Percentiles rank a stretch among this genome's conserved stretches.
Conservation (phyloP, 257 asterid genomes). For the Solanum pinnatisectum region DNA sequence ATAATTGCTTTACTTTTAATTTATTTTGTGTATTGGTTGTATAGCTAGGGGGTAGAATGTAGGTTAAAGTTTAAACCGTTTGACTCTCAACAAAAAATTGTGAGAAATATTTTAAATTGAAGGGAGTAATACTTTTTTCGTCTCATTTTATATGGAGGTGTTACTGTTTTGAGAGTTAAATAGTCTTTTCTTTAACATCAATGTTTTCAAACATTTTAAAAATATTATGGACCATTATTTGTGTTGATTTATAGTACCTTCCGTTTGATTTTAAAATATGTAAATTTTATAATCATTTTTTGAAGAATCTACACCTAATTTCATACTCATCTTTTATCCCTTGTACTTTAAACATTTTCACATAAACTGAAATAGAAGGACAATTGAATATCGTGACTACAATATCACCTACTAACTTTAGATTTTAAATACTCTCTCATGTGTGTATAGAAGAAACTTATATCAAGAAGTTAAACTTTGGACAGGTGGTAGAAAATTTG, state of each 20-base stretch:
- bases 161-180: background rate
- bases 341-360: background rate
- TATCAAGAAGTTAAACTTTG: background rate
- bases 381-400: background rate
- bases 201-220: background rate
- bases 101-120: no score
- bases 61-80: background rate
- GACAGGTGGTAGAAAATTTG: slow-evolving; percentile 19
- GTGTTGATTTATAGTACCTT: background rate
- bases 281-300: background rate
- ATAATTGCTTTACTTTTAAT: background rate
- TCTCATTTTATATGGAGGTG: background rate
- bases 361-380: background rate
- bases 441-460: background rate
- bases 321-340: background rate
- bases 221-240: background rate
- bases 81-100: background rate
- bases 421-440: background rate
- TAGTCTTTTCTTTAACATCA: background rate
- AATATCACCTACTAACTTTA: background rate
- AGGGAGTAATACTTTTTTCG: background rate
- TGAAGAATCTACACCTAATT: background rate
- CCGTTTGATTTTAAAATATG: background rate
- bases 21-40: background rate
- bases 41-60: no score